A percentile compares a stretch with the other conserved stretches of the same genome.
Evolutionary conservation across 1,284 basidiomycete species (phyloP).

Genomic region (Ceratobasidium sp.): DNA sequence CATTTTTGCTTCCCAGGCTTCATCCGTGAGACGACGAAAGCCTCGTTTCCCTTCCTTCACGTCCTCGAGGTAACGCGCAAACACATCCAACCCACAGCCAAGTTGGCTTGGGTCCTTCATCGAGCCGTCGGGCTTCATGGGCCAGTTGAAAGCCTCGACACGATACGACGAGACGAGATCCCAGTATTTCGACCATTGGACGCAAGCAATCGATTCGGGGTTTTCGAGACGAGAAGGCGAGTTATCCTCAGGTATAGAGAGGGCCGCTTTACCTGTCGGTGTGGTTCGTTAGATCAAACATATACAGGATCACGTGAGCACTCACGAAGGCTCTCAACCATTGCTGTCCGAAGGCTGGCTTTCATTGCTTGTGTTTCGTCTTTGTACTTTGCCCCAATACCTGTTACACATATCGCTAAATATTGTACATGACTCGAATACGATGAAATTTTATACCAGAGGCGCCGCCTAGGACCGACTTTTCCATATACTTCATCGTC

Average conservation of each 20-base stretch:
- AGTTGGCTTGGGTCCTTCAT: slow-evolving; percentile 6
- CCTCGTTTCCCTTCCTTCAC: not conserved
- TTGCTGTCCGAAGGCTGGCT: not conserved
- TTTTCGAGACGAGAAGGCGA: not conserved
- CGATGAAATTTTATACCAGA: too few species aligned
- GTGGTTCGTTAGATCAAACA: too few species aligned
- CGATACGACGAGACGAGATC: not conserved
- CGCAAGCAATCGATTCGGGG: not conserved
- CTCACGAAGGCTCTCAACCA: slow-evolving; percentile 5
- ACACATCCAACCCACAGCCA: not conserved
- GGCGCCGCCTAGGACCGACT: too few species aligned
- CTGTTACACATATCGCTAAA: too few species aligned
- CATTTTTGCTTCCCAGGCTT: not conserved
- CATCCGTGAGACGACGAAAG: not conserved
- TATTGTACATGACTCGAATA: too few species aligned
- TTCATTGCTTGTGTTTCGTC: not conserved
- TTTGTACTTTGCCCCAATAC: not conserved
- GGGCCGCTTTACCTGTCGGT: not conserved
- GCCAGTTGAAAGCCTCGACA: slow-evolving; percentile 3
- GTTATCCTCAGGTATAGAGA: not conserved
- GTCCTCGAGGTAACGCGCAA: not conserved
- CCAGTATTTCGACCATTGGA: not conserved
- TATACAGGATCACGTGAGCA: not conserved
- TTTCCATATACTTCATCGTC: too few species aligned
- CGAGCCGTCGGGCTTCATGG: not conserved